Evolutionary conservation across 2,329 filamentous ascomycete genomes (phyloP).

Genomic region (Pseudogymnoascus sp.): DNA sequence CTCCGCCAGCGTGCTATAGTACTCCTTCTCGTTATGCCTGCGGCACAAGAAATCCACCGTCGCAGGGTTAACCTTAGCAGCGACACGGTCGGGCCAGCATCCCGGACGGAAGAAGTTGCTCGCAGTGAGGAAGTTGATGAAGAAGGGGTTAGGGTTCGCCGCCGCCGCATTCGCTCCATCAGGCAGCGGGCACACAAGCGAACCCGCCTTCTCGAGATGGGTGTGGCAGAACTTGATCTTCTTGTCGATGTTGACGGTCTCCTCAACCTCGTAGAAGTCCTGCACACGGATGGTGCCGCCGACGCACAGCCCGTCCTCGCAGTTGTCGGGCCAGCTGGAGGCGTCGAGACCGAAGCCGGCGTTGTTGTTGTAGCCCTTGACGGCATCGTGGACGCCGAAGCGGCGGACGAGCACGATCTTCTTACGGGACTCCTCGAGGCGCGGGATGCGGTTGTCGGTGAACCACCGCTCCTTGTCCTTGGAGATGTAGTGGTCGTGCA

Average conservation of each 20-base stretch:
- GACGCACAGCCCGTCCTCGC: slow-evolving; percentile 62
- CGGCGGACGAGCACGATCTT: slow-evolving; percentile 80
- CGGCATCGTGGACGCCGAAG: slow-evolving; percentile 57
- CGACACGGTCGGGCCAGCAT: slow-evolving; percentile 92
- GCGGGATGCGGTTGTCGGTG: slow-evolving; percentile 68
- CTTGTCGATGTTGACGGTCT: slow-evolving; percentile 66
- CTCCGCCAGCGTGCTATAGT: slow-evolving; percentile 17
- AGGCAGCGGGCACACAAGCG: slow-evolving; percentile 41
- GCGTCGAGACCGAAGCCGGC: slow-evolving; percentile 55
- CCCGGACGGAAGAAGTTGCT: slow-evolving; percentile 90
- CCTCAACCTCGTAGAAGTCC: slow-evolving; percentile 86
- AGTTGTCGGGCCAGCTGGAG: slow-evolving; percentile 79
- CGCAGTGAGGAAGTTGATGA: slow-evolving; percentile 82
- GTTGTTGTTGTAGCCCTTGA: slow-evolving; percentile 42
- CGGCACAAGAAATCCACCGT: slow-evolving; percentile 56
- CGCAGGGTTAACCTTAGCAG: slow-evolving; percentile 77
- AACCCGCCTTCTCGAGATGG: slow-evolving; percentile 68
- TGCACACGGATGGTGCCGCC: slow-evolving; percentile 77
- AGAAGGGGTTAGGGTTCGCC: slow-evolving; percentile 51
- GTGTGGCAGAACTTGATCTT: slow-evolving; percentile 70
- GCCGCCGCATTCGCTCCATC: slow-evolving; percentile 27
- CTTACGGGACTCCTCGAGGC: slow-evolving; percentile 69
- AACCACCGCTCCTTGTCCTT: slow-evolving; percentile 61
- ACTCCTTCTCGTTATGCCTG: slow-evolving; percentile 44
- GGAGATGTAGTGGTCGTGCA: slow-evolving; percentile 65